A percentile compares a stretch with the other conserved stretches of the same genome.
Evolutionary conservation across 352 stramenopile species (phyloP).

Genomic region (Phytophthora quininea): DNA sequence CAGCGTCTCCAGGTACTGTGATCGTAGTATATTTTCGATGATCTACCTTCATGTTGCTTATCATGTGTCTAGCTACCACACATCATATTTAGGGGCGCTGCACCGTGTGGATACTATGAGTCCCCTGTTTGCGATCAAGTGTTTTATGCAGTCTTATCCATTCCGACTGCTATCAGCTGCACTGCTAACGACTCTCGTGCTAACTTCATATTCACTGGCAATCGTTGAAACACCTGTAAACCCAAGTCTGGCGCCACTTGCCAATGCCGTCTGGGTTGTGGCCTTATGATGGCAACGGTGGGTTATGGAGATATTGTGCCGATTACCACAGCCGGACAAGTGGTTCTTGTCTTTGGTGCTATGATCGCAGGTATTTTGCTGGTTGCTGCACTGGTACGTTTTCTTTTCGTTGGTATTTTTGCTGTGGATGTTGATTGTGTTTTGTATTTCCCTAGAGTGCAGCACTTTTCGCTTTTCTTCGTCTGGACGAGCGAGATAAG

Average conservation of each 20-base stretch:
- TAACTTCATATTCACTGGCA: conserved; percentile 66
- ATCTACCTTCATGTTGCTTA: too few species aligned
- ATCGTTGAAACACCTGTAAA: conserved; percentile 77
- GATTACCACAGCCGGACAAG: conserved; percentile 59
- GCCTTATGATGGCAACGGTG: conserved; percentile 80
- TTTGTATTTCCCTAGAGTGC: conserved; percentile 47
- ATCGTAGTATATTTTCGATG: neutral
- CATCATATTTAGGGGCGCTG: conserved; percentile 72
- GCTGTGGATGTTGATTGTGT: neutral
- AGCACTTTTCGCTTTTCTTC: conserved; percentile 64
- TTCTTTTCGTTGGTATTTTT: neutral
- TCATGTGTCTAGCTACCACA: conserved; percentile 57
- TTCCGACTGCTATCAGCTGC: conserved; percentile 61
- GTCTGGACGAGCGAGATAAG: conserved; percentile 59
- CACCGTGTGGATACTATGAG: conserved; percentile 81
- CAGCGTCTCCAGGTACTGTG: conserved; percentile 67
- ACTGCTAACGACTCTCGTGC: conserved; percentile 49
- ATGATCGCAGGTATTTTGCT: conserved; percentile 79
- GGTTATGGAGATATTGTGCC: conserved; percentile 74
- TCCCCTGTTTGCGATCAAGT: conserved; percentile 85
- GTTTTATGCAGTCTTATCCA: conserved; percentile 69
- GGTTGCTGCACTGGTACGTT: conserved; percentile 65
- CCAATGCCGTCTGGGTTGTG: conserved; percentile 74
- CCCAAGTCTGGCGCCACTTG: conserved; percentile 57
- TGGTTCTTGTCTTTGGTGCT: conserved; percentile 63